phyloP scores from a whole-genome alignment of 2,329 filamentous ascomycete species.

The Fonsecaea pugnacius region DNA sequence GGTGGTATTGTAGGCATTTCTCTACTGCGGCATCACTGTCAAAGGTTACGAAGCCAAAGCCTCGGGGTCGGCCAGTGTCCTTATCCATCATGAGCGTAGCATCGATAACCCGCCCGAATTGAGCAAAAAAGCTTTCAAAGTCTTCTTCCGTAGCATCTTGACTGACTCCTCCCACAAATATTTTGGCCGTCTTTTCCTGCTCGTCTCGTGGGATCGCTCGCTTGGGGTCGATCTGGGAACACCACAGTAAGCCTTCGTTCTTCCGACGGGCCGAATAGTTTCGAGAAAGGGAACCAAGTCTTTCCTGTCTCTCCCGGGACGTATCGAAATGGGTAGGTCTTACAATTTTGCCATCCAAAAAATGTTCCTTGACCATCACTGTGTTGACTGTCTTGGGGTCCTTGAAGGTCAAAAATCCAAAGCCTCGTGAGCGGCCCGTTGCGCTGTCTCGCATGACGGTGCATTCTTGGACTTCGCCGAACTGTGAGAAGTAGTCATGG shows the following conservation, averaged over 20 bases:
- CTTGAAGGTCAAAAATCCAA: constrained; percentile 96
- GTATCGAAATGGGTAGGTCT: constrained; percentile 46
- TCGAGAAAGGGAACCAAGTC: constrained; percentile 27
- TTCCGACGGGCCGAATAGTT: neutral
- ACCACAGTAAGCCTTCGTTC: constrained; percentile 38
- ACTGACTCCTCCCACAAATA: constrained; percentile 96
- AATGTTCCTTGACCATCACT: constrained; percentile 99
- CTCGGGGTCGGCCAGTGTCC: constrained; percentile 93
- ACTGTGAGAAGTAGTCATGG: constrained; percentile 95
- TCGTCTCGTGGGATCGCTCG: constrained; percentile 96
- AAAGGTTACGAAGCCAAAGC: constrained; percentile 98
- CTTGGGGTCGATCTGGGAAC: constrained; percentile 87
- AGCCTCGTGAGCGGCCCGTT: constrained; percentile 90
- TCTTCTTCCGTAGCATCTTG: constrained; percentile 96
- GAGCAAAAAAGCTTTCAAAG: constrained; percentile 94
- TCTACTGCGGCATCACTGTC: constrained; percentile 95
- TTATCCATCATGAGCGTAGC: constrained; percentile 99
- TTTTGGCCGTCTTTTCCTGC: constrained; percentile 97
- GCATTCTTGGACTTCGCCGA: constrained; percentile 95
- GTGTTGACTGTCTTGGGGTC: constrained; percentile 98
- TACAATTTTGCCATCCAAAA: constrained; percentile 97
- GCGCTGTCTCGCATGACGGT: constrained; percentile 99
- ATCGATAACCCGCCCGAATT: constrained; percentile 94
- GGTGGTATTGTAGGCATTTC: constrained; percentile 74
- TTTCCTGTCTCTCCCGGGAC: constrained; percentile 29